These are phyloP conservation scores for Monosporascus sp. DNA, from an alignment of 2,329 filamentous ascomycete species.

Conservation along the genomic window DNA sequence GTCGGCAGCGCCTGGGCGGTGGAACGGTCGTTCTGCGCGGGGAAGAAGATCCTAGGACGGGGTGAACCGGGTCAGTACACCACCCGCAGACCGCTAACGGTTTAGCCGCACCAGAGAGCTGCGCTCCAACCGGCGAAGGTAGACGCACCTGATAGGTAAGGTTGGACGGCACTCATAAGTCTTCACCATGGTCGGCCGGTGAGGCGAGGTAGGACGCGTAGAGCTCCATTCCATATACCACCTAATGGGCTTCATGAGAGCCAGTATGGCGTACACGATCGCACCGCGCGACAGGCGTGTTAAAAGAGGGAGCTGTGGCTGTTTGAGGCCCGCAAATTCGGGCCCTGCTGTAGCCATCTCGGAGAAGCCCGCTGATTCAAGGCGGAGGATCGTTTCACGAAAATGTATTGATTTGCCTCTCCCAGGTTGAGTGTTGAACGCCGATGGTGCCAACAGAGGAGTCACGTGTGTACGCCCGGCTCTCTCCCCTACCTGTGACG, in stretches of 20 bases:
- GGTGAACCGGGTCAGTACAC: not conserved
- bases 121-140: no score
- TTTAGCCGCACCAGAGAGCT: no score
- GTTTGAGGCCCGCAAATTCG: not conserved
- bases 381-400: no score
- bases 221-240: not conserved
- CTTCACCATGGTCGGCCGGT: not conserved
- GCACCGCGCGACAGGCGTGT: not conserved
- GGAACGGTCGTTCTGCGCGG: constrained; percentile 22
- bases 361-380: no score
- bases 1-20: constrained; percentile 27
- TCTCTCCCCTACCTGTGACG: no score
- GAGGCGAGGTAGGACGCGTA: not conserved
- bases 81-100: no score
- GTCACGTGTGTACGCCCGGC: no score
- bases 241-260: not conserved
- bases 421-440: no score
- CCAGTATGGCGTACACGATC: not conserved
- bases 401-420: no score
- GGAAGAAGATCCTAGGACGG: constrained; percentile 28
- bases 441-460: no score
- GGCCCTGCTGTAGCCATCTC: no score
- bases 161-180: not conserved
- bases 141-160: not conserved
- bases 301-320: not conserved